These are phyloP conservation scores for Hemileia vastatrix DNA, from an alignment of 1,284 basidiomycete genomes.

Conservation along the genomic window DNA sequence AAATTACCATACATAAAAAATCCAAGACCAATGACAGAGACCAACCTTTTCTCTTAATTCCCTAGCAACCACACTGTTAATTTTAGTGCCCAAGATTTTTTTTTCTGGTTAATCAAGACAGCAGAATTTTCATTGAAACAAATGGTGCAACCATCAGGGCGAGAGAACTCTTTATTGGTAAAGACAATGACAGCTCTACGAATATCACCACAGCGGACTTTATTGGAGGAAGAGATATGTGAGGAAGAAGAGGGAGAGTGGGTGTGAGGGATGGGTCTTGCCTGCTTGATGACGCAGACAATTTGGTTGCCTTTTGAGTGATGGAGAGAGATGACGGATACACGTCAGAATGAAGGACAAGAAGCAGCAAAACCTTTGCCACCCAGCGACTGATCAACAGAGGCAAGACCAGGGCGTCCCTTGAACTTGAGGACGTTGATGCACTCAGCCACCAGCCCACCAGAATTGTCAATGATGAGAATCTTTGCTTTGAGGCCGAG, in stretches of 20 bases:
- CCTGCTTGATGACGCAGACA: conserved; percentile 91
- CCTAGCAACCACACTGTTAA: conserved; percentile 83
- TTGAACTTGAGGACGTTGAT: conserved; percentile 96
- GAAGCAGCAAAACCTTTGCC: too few relatives aligned
- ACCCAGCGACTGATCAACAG: conserved; percentile 48
- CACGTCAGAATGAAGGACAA: too few relatives aligned
- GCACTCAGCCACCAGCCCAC: conserved; percentile 86
- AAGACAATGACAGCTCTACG: conserved; percentile 89
- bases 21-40: too few relatives aligned
- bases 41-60: conserved; percentile 65
- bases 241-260: conserved; percentile 18
- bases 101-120: conserved; percentile 89
- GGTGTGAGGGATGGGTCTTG: conserved; percentile 58
- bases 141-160: conserved; percentile 77
- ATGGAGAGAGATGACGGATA: too few relatives aligned
- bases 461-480: conserved; percentile 94
- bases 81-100: conserved; percentile 89
- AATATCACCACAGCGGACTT: conserved; percentile 75
- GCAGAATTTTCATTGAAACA: conserved; percentile 98
- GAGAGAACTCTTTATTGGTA: conserved; percentile 66
- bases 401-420: conserved; percentile 63
- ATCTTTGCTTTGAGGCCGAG: too few relatives aligned
- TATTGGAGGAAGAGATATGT: conserved; percentile 45
- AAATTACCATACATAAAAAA: too few relatives aligned
- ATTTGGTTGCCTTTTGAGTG: conserved; percentile 98